Evolutionary conservation across 371 early-diverging fungal genomes (phyloP).

Genomic region (Mucor irregularis): DNA sequence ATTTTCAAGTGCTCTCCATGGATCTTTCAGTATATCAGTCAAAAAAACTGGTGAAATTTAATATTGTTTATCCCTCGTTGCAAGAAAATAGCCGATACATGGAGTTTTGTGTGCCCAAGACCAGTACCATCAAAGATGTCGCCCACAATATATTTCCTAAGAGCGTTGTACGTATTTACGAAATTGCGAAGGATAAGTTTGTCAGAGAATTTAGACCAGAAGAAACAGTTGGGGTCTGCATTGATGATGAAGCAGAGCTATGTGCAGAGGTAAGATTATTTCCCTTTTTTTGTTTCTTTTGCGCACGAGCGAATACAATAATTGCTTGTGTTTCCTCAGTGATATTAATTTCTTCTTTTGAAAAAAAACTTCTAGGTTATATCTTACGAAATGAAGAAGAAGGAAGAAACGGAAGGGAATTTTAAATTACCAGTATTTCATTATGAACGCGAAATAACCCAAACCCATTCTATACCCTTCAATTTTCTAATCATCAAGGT

Average conservation of each 20-base stretch:
- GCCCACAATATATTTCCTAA: too few species aligned
- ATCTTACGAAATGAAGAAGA: slow-evolving; percentile 59
- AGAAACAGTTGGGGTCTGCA: not conserved
- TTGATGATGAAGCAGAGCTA: not conserved
- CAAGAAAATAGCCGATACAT: not conserved
- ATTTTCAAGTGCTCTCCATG: slow-evolving; percentile 78
- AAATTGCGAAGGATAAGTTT: not conserved
- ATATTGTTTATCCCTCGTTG: slow-evolving; percentile 38
- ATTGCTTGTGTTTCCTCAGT: too few species aligned
- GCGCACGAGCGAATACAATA: too few species aligned
- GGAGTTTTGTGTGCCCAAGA: not conserved
- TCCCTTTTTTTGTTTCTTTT: too few species aligned
- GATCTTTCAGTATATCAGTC: slow-evolving; percentile 71
- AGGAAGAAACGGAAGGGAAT: slow-evolving; percentile 37
- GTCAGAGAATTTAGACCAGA: not conserved
- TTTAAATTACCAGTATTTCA: slow-evolving; percentile 64
- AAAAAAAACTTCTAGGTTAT: too few species aligned
- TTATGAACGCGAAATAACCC: slow-evolving; percentile 59
- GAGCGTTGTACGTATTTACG: not conserved
- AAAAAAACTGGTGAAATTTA: slow-evolving; percentile 58
- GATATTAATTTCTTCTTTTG: too few species aligned
- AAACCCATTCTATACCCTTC: slow-evolving; percentile 81
- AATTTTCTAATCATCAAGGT: slow-evolving; percentile 56
- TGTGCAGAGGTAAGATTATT: slow-evolving; percentile 12
- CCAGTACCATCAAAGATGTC: not conserved